Conservation (phyloP, 352 stramenopile genomes). For the Globisporangium viniferum region DNA sequence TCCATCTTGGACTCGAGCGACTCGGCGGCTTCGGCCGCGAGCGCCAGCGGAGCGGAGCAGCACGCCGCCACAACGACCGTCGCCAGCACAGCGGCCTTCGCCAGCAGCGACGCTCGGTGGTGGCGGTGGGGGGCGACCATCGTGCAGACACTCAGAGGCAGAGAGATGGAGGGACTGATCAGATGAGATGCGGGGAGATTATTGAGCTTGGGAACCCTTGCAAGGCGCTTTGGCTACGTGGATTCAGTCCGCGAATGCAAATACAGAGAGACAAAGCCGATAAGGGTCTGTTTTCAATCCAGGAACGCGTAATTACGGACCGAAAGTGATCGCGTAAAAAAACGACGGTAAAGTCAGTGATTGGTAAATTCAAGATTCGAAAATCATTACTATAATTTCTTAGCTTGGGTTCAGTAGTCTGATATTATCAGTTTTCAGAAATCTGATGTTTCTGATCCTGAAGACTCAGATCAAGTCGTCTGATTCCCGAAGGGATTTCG, state of each 20-base stretch:
- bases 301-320: not conserved
- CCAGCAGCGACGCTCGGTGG: not conserved
- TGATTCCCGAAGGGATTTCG: not conserved
- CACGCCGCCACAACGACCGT: conserved; percentile 3
- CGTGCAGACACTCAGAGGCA: not conserved
- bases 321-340: not conserved
- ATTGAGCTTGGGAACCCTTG: not conserved
- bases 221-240: not conserved
- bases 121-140: conserved; percentile 1
- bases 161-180: not conserved
- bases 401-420: not conserved
- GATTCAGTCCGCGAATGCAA: not conserved
- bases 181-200: not conserved
- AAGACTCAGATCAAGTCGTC: not conserved
- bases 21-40: not conserved
- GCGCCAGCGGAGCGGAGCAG: not conserved
- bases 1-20: conserved; percentile 42
- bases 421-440: not conserved
- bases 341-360: not conserved
- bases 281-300: not conserved
- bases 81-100: not conserved
- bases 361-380: not conserved
- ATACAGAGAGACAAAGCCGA: not conserved
- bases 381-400: not conserved
- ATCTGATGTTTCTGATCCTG: not conserved